Conservation (phyloP, 352 stramenopile genomes). For the Blastocystis sp. region DNA sequence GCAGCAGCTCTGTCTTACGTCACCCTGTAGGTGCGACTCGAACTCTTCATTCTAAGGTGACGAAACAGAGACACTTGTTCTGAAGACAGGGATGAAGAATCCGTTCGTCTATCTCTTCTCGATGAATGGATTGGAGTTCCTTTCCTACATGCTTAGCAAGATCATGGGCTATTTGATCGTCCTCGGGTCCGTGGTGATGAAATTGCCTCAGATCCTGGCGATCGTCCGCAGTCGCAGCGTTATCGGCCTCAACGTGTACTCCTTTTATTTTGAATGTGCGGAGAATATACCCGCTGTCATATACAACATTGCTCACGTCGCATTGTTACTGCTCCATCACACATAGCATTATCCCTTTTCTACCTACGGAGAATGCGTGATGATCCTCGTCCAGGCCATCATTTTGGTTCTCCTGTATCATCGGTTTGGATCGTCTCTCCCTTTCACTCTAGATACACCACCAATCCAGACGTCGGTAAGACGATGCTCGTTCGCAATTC, state of each 20-base stretch:
- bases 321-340: conserved; percentile 58
- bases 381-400: conserved; percentile 82
- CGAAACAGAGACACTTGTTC: not conserved
- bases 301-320: conserved; percentile 76
- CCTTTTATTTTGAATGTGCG: conserved; percentile 83
- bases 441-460: conserved; percentile 38
- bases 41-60: not conserved
- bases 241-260: conserved; percentile 79
- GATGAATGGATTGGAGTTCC: not conserved
- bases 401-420: conserved; percentile 81
- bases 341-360: conserved; percentile 80
- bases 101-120: conserved; percentile 1
- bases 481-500: conserved; percentile 49
- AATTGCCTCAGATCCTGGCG: conserved; percentile 83
- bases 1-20: not conserved
- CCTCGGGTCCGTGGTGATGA: conserved; percentile 80
- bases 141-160: conserved; percentile 76
- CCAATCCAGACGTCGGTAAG: not conserved
- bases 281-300: conserved; percentile 79
- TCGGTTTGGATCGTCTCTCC: conserved; percentile 74
- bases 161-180: conserved; percentile 82
- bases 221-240: conserved; percentile 81
- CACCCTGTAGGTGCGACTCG: not conserved
- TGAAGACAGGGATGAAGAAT: not conserved
- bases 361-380: conserved; percentile 81